Base-by-base conservation (phyloP, 2,329 filamentous ascomycete species). In the Lachnellula subtilissima region DNA sequence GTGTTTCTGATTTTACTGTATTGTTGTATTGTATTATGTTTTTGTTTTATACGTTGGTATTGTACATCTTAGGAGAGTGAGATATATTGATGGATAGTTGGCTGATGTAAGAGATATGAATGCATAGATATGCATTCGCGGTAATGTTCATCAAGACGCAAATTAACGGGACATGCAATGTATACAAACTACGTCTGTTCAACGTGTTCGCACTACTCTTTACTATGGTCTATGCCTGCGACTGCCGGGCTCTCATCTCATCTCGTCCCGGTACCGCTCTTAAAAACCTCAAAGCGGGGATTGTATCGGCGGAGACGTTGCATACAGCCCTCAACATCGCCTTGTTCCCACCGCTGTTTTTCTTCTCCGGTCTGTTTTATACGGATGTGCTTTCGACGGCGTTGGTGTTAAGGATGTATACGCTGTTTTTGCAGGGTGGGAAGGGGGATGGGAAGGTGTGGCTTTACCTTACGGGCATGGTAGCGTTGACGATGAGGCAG, bases 321-420 rank as follows among this genome's bases (percentile, higher is more conserved):
- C 83, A 90, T 63, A 85, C 83, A 0, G 88, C 87, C 2, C 67
- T 94, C 62, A 96, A 97, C 63, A 82, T 96, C 42, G 84, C 84
- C 17, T 76, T 96, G 0, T 97, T 97, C 60, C 94, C 94, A 0
- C 83, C 92, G 0, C 71, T 99, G 0, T 97, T 96, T 78, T 99
- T 99, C 79, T 99, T 99, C 72, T 94, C 91, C 0, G 91, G 84
- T 0, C 76, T 99, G 7, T 99, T 96, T 72, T 99, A 99, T 71
- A 99, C 94, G 0, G 94, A 99, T 71, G 81, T 97, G 2, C 78
- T 89, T 50, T 95, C 93, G 0, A 89, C 91, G 0, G 76, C 89
- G 7, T 79, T 85, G 1, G 89, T 97, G 0, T 74, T 97, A 8
- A 70, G 84, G 2, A 83, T 84, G 1, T 94, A 92, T 67, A 75